These are phyloP conservation scores for Aurifilum marmelostoma DNA, from an alignment of 2,329 filamentous ascomycete species.

Conservation along the genomic window DNA sequence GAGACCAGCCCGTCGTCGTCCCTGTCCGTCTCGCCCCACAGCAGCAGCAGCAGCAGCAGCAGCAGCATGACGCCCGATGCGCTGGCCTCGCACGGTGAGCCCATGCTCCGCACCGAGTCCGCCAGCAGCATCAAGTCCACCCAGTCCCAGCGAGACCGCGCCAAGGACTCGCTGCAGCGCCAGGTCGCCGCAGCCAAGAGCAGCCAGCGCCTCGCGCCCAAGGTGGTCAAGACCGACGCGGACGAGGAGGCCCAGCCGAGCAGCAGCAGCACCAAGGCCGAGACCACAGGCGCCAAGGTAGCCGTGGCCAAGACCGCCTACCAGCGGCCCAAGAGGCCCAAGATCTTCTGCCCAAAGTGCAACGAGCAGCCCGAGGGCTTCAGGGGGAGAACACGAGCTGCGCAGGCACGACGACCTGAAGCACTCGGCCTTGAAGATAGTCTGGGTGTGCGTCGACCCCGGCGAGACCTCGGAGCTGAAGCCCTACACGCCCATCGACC, in stretches of 20 bases:
- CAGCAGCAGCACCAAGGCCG: constrained; percentile 34
- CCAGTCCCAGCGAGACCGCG: constrained; percentile 50
- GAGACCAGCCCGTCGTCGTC: constrained; percentile 12
- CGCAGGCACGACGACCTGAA: constrained; percentile 67
- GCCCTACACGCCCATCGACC: constrained; percentile 67
- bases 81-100: constrained; percentile 39
- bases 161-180: constrained; percentile 51
- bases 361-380: constrained; percentile 76
- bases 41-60: constrained; percentile 15
- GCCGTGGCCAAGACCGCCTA: constrained; percentile 49
- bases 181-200: constrained; percentile 44
- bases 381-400: constrained; percentile 82
- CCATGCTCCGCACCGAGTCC: constrained; percentile 51
- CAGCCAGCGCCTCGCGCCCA: constrained; percentile 46
- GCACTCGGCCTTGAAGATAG: constrained; percentile 61
- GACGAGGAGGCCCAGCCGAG: constrained; percentile 28
- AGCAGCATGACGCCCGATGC: constrained; percentile 43
- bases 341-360: constrained; percentile 72
- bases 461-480: constrained; percentile 48
- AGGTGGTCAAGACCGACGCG: constrained; percentile 40
- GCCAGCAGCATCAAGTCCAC: constrained; percentile 52
- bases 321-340: constrained; percentile 69
- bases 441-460: constrained; percentile 63
- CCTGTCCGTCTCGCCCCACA: background rate
- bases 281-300: constrained; percentile 50